phyloP scores from a whole-genome alignment of 179 eudicot genomes.

The Beta corolliflora region DNA sequence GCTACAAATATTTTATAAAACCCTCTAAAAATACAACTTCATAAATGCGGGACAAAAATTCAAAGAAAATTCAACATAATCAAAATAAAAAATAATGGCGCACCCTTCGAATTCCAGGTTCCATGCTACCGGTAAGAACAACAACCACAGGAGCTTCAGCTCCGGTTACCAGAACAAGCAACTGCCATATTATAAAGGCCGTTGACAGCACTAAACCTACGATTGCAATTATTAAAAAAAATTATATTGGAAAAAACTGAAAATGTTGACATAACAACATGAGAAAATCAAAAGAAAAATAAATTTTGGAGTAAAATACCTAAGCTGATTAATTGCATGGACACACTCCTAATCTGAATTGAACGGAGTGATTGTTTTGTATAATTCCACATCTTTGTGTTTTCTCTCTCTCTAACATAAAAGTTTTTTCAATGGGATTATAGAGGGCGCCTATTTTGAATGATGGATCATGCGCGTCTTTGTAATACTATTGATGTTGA shows the following conservation, averaged over 20 bases:
- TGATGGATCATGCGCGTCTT: not conserved
- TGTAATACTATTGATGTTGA: too few species aligned
- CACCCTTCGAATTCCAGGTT: conserved; percentile 85
- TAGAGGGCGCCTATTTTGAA: too few species aligned
- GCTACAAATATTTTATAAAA: too few species aligned
- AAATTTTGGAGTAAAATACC: conserved; percentile 14
- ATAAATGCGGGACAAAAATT: not conserved
- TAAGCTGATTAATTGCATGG: conserved; percentile 22
- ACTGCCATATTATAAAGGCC: conserved; percentile 77
- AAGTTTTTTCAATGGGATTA: not conserved
- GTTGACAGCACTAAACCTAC: conserved; percentile 65
- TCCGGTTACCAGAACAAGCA: conserved; percentile 66
- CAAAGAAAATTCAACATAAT: not conserved
- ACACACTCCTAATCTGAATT: conserved; percentile 17
- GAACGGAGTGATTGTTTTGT: conserved; percentile 19
- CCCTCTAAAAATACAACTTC: not conserved
- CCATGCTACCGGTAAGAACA: conserved; percentile 95
- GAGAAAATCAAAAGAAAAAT: too few species aligned
- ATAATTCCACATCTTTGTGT: not conserved
- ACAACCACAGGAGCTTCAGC: conserved; percentile 86
- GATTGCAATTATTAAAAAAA: not conserved
- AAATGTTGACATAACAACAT: too few species aligned
- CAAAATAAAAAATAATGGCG: not conserved
- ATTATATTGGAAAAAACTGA: too few species aligned
- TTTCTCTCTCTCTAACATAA: not conserved